These are phyloP conservation scores for Fusarium sp. DNA, from an alignment of 2,329 filamentous ascomycete species.

Conservation along the genomic window DNA sequence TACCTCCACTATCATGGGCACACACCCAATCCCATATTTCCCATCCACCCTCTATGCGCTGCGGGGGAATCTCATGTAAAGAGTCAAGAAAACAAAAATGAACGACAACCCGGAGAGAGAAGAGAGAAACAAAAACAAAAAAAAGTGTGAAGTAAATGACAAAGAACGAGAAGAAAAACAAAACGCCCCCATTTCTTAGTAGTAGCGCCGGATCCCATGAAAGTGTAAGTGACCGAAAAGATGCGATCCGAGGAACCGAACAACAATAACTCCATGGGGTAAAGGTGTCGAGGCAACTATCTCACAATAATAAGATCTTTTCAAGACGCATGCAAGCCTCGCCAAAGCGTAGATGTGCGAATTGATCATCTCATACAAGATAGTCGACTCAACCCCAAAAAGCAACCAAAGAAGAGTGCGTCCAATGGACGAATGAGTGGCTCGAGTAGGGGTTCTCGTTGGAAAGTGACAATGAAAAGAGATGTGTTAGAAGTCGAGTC, in stretches of 20 bases:
- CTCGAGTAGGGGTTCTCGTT: slow-evolving; percentile 35
- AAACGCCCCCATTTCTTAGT: slow-evolving; percentile 45
- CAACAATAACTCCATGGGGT: slow-evolving; percentile 26
- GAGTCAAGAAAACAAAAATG: slow-evolving; percentile 14
- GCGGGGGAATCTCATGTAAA: slow-evolving; percentile 18
- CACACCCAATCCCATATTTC: slow-evolving; percentile 32
- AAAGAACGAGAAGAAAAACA: slow-evolving; percentile 33
- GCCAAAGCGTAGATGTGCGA: slow-evolving; percentile 3
- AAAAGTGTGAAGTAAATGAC: slow-evolving; percentile 19
- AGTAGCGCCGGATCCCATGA: slow-evolving; percentile 50
- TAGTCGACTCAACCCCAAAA: slow-evolving; percentile 28
- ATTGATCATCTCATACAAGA: slow-evolving; percentile 26
- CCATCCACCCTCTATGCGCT: slow-evolving; percentile 31
- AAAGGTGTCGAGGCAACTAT: slow-evolving; percentile 13
- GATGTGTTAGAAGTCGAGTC: slow-evolving; percentile 43
- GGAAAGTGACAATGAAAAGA: slow-evolving; percentile 34
- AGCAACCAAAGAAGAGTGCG: slow-evolving; percentile 40
- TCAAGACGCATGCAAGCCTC: background rate
- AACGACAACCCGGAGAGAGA: slow-evolving; percentile 29
- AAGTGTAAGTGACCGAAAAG: slow-evolving; percentile 35
- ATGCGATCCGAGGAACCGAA: slow-evolving; percentile 39
- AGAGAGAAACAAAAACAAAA: slow-evolving; percentile 5
- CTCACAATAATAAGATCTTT: slow-evolving; percentile 4
- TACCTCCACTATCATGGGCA: slow-evolving; percentile 39
- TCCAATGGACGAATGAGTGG: slow-evolving; percentile 33